These are phyloP conservation scores for Conticribra guillardii DNA, from an alignment of 108 stramenopile genomes.

Conservation along the genomic window DNA sequence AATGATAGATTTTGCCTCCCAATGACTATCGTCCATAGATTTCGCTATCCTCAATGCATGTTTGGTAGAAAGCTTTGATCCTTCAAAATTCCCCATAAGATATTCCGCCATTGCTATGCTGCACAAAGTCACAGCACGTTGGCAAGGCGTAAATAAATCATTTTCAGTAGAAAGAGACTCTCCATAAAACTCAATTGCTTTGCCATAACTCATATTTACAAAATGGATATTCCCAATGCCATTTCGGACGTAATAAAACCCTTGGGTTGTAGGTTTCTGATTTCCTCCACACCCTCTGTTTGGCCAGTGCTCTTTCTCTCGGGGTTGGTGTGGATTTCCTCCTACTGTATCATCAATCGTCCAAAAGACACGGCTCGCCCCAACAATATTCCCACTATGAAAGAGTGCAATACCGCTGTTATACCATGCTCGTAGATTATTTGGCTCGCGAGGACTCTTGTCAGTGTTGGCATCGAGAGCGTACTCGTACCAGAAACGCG, in stretches of 20 bases:
- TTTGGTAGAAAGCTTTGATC: not conserved
- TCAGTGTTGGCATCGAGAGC: not conserved
- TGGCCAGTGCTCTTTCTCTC: no score
- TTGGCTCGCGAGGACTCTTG: conserved; percentile 7
- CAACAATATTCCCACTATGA: not conserved
- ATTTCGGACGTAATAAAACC: not conserved
- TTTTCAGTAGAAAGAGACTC: not conserved
- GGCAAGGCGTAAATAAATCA: not conserved
- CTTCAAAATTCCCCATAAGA: not conserved
- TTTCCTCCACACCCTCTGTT: no score
- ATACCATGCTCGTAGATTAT: not conserved
- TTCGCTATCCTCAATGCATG: not conserved
- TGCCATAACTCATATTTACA: not conserved
- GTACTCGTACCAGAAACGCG: not conserved
- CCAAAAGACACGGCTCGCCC: not conserved
- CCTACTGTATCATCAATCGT: not conserved
- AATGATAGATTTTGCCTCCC: not conserved
- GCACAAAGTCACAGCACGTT: not conserved
- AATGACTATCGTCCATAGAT: not conserved
- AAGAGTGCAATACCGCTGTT: not conserved
- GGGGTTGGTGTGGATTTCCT: not conserved
- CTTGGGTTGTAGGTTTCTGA: no score
- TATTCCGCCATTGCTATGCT: not conserved
- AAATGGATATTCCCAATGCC: conserved; percentile 1
- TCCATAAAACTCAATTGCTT: conserved; percentile 5